Conservation (phyloP, 2,329 filamentous ascomycete genomes). For the Phialophora macrospora region DNA sequence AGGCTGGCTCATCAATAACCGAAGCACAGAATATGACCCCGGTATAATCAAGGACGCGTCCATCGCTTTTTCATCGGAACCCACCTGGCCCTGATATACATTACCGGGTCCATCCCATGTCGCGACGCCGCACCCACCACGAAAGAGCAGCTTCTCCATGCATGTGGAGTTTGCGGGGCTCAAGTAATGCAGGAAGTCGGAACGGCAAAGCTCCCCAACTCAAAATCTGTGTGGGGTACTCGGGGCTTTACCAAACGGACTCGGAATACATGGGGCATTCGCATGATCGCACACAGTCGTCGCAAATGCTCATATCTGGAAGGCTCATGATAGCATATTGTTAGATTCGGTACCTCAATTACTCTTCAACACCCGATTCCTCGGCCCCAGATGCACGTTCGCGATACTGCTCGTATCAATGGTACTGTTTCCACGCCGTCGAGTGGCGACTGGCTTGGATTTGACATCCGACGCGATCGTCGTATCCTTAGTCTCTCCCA, state of each 20-base stretch:
- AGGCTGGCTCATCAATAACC: background rate
- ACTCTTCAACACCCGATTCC: slow-evolving; percentile 31
- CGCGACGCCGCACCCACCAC: background rate
- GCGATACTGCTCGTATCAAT: slow-evolving; percentile 30
- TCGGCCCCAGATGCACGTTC: slow-evolving; percentile 30
- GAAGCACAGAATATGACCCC: background rate
- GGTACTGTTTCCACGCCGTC: slow-evolving; percentile 16
- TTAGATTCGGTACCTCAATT: slow-evolving; percentile 16
- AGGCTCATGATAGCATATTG: background rate
- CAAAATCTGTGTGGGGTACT: slow-evolving; percentile 1
- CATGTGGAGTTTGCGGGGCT: slow-evolving; percentile 12
- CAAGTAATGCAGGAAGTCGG: background rate
- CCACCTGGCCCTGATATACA: slow-evolving; percentile 7
- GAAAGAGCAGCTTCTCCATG: background rate
- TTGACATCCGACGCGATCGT: background rate
- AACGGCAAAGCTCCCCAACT: background rate
- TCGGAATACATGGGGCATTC: background rate
- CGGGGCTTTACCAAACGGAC: background rate
- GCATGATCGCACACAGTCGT: background rate
- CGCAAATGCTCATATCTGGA: background rate
- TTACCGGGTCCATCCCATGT: background rate
- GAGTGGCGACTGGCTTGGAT: background rate
- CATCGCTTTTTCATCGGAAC: background rate
- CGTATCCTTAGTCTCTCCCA: background rate
- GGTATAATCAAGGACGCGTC: background rate